Evolutionary conservation across 495 filamentous ascomycete species (phyloP).

Genomic region (Hyaloscypha finlandica): DNA sequence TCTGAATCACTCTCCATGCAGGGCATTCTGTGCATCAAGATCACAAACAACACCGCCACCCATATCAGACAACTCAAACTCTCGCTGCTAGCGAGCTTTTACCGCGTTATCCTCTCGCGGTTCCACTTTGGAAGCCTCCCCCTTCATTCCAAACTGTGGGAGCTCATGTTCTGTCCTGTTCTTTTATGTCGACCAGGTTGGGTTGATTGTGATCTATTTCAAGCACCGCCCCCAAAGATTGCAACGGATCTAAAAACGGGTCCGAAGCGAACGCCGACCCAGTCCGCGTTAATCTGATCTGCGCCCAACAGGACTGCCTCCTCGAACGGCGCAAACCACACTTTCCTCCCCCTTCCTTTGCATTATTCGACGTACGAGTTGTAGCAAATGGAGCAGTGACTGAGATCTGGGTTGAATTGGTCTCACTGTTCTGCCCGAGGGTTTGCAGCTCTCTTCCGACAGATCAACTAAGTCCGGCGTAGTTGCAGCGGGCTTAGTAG

Average conservation of each 20-base stretch:
- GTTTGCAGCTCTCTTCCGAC: not conserved
- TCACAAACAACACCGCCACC: not conserved
- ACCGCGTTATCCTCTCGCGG: not conserved
- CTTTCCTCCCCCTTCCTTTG: not conserved
- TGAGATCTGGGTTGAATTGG: not conserved
- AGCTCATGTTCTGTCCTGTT: not conserved
- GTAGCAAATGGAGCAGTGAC: not conserved
- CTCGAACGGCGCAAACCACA: not conserved
- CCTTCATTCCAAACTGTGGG: not conserved
- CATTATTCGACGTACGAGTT: not conserved
- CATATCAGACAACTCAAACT: not conserved
- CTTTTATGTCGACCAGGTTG: not conserved
- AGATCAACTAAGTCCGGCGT: not conserved
- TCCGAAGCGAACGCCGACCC: not conserved
- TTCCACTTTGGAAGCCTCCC: not conserved
- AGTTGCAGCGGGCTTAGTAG: not conserved
- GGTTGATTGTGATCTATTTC: not conserved
- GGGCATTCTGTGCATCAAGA: not conserved
- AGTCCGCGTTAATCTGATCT: not conserved
- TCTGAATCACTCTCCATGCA: slow-evolving; percentile 3
- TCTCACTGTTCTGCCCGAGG: not conserved
- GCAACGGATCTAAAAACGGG: not conserved
- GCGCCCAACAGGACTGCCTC: not conserved
- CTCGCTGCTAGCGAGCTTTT: not conserved
- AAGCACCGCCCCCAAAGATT: not conserved